These are phyloP conservation scores for Geopyxis carbonaria DNA, from an alignment of 495 filamentous ascomycete species.

Conservation along the genomic window DNA sequence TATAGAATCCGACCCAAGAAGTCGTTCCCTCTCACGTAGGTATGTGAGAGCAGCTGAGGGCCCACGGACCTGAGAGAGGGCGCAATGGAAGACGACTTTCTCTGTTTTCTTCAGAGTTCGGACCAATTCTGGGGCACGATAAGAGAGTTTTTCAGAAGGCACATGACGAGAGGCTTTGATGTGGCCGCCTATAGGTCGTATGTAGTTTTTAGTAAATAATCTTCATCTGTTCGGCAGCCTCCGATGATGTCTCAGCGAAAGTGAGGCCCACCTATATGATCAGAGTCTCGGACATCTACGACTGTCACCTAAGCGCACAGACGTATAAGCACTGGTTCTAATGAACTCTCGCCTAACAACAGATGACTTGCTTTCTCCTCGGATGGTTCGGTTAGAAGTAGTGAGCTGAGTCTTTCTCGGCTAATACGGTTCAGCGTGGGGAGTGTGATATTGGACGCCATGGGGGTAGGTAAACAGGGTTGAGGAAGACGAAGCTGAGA, in stretches of 20 bases:
- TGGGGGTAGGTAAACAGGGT: too few species aligned
- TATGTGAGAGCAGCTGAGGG: constrained; percentile 54
- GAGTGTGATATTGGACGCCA: constrained; percentile 10
- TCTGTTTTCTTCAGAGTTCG: constrained; percentile 61
- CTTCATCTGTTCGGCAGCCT: too few species aligned
- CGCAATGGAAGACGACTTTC: constrained; percentile 85
- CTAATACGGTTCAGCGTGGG: constrained; percentile 15
- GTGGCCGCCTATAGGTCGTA: too few species aligned
- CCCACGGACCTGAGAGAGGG: constrained; percentile 76
- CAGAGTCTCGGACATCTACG: constrained; percentile 77
- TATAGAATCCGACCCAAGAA: constrained; percentile 12
- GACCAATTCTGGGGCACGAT: constrained; percentile 62
- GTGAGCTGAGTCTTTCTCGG: constrained; percentile 16
- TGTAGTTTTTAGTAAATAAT: too few species aligned
- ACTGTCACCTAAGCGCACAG: too few species aligned
- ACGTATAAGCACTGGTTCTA: too few species aligned
- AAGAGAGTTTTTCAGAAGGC: constrained; percentile 54
- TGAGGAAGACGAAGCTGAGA: too few species aligned
- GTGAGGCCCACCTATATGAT: too few species aligned
- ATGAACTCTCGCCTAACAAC: too few species aligned
- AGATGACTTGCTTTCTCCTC: too few species aligned
- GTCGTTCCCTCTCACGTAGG: constrained; percentile 42
- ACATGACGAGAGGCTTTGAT: constrained; percentile 60
- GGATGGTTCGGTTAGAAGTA: constrained; percentile 18
- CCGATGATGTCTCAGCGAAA: constrained; percentile 59